These are phyloP conservation scores for Aspergillus sp. DNA, from an alignment of 2,329 filamentous ascomycete species.

Conservation along the genomic window DNA sequence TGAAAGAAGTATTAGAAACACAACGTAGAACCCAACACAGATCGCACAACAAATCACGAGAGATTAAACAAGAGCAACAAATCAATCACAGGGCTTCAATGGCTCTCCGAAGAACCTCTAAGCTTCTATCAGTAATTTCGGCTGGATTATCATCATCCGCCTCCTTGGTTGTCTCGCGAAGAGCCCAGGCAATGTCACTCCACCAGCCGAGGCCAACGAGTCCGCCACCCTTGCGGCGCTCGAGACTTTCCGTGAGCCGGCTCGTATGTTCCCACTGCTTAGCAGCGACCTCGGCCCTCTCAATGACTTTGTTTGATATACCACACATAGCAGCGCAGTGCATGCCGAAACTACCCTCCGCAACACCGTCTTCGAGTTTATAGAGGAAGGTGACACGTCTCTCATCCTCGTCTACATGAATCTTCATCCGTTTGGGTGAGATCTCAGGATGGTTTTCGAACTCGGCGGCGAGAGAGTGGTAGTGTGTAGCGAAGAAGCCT, in stretches of 20 bases:
- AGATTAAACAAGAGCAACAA: neutral
- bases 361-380: conserved; percentile 87
- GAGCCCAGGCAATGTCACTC: conserved; percentile 79
- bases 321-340: conserved; percentile 99
- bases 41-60: neutral
- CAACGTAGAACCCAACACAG: neutral
- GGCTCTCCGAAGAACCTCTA: conserved; percentile 58
- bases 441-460: conserved; percentile 90
- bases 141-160: conserved; percentile 31
- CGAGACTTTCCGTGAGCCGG: conserved; percentile 81
- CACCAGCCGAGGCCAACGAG: conserved; percentile 82
- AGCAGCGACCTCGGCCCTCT: conserved; percentile 83
- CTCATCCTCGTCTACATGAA: conserved; percentile 81
- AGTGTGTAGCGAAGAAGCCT: conserved; percentile 97
- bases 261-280: conserved; percentile 95
- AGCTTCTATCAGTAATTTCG: conserved; percentile 48
- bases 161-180: conserved; percentile 53
- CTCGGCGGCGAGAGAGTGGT: conserved; percentile 89
- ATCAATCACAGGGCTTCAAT: conserved; percentile 52
- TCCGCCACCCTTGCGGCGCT: conserved; percentile 73
- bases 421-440: conserved; percentile 83
- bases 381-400: conserved; percentile 95
- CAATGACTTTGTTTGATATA: conserved; percentile 78
- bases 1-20: neutral
- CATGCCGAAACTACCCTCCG: conserved; percentile 97